Evolutionary conservation across 371 early-diverging fungal genomes (phyloP).

Genomic region (Circinella umbellata): DNA sequence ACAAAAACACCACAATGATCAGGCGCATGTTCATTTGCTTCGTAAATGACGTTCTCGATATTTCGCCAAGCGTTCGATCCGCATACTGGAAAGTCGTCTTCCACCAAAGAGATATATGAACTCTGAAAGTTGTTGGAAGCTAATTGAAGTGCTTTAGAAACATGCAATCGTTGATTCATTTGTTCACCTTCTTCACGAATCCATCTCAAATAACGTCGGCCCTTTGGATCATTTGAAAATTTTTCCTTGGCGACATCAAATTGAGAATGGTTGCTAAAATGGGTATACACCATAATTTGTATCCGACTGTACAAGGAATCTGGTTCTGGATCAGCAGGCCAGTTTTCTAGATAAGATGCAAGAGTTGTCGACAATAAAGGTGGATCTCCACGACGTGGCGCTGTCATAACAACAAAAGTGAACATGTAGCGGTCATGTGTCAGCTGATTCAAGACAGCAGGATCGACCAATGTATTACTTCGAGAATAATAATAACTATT

Average conservation of each 20-base stretch:
- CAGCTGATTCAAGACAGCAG: constrained; percentile 35
- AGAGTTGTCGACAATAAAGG: constrained; percentile 55
- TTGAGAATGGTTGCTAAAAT: constrained; percentile 58
- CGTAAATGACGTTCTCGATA: constrained; percentile 57
- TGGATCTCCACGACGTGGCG: constrained; percentile 60
- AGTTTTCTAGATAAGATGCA: constrained; percentile 57
- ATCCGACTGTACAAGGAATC: constrained; percentile 55
- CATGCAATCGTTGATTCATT: constrained; percentile 60
- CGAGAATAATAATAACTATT: constrained; percentile 45
- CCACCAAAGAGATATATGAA: constrained; percentile 58
- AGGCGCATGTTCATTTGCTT: constrained; percentile 46
- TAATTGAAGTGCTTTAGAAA: constrained; percentile 55
- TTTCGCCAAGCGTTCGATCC: constrained; percentile 55
- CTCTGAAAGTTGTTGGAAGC: constrained; percentile 40
- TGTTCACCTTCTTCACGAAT: constrained; percentile 54
- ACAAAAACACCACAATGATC: constrained; percentile 67
- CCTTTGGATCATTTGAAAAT: constrained; percentile 48
- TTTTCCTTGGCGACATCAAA: constrained; percentile 48
- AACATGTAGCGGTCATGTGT: constrained; percentile 52
- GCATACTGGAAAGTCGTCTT: constrained; percentile 70
- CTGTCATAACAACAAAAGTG: constrained; percentile 64
- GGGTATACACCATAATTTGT: constrained; percentile 64
- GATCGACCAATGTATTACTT: constrained; percentile 35
- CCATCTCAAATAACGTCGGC: constrained; percentile 60
- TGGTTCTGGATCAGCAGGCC: constrained; percentile 45